These are phyloP conservation scores for Chrysopogon serrulatus DNA, from an alignment of 176 grass and related monocot genomes.

Conservation along the genomic window DNA sequence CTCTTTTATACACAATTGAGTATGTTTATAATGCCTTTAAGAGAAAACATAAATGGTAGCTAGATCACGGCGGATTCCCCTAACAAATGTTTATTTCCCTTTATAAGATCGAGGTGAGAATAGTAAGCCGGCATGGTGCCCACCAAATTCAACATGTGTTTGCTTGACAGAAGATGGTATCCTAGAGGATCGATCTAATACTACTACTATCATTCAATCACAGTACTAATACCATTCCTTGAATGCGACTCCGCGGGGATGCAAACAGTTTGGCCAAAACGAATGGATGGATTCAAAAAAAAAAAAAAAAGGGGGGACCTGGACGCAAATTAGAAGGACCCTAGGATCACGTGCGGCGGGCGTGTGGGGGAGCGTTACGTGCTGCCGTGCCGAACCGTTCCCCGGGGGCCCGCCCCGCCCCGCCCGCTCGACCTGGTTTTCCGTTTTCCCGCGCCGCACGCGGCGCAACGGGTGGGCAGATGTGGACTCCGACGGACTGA, in stretches of 20 bases:
- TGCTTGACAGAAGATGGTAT: background rate
- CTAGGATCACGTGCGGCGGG: slow-evolving; percentile 28
- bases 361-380: slow-evolving; percentile 30
- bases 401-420: background rate
- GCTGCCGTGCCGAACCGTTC: slow-evolving; percentile 22
- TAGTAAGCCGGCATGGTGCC: background rate
- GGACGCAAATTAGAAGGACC: background rate
- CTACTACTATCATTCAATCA: background rate
- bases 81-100: too few relatives aligned
- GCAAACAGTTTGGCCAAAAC: background rate
- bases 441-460: slow-evolving; percentile 21
- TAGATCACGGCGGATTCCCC: background rate
- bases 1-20: background rate
- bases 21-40: background rate
- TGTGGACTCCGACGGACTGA: background rate
- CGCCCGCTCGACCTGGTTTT: background rate
- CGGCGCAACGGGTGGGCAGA: slow-evolving; percentile 3
- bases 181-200: background rate
- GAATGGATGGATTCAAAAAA: background rate
- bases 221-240: background rate
- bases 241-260: background rate
- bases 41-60: background rate
- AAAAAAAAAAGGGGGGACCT: background rate
- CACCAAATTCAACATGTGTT: background rate
- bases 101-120: background rate